Percentiles rank a stretch among this genome's conserved stretches.
These are phyloP conservation scores for Aechmea fasciata DNA, from an alignment of 176 grass and related monocot species.

Conservation along the genomic window DNA sequence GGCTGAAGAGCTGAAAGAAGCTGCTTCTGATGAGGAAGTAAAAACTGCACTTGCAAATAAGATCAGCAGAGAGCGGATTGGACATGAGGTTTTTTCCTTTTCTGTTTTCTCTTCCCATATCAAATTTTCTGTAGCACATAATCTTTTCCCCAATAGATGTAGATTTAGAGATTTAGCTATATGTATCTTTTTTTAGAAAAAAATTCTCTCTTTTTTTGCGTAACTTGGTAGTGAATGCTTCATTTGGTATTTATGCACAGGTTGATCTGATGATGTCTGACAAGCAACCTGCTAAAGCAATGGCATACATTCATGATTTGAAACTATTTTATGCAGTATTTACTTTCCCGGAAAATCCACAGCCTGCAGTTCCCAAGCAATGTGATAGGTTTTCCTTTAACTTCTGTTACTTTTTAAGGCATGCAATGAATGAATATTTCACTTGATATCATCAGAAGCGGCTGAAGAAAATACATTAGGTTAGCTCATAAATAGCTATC, in stretches of 20 bases:
- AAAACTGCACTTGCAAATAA: slow-evolving; percentile 70
- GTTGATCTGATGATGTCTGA: slow-evolving; percentile 93
- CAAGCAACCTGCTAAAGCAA: slow-evolving; percentile 66
- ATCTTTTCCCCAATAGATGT: neutral
- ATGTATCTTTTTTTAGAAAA: slow-evolving; percentile 16
- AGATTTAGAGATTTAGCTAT: slow-evolving; percentile 2
- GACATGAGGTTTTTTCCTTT: slow-evolving; percentile 59
- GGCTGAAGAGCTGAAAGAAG: slow-evolving; percentile 73
- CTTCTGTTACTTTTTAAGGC: neutral
- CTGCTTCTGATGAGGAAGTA: slow-evolving; percentile 75
- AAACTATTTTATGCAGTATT: slow-evolving; percentile 79
- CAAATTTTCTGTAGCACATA: neutral
- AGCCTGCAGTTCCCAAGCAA: slow-evolving; percentile 41
- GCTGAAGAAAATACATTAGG: neutral
- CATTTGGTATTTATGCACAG: slow-evolving; percentile 22
- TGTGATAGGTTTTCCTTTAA: slow-evolving; percentile 52
- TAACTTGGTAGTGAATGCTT: neutral
- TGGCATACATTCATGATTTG: slow-evolving; percentile 53
- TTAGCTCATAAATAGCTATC: neutral
- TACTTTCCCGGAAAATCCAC: slow-evolving; percentile 51
- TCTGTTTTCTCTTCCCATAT: neutral
- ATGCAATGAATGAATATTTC: neutral
- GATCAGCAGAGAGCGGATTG: slow-evolving; percentile 89
- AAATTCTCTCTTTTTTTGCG: neutral
- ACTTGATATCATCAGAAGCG: neutral